phyloP scores from a whole-genome alignment of 345 rosid genomes.

The Pistacia vera region DNA sequence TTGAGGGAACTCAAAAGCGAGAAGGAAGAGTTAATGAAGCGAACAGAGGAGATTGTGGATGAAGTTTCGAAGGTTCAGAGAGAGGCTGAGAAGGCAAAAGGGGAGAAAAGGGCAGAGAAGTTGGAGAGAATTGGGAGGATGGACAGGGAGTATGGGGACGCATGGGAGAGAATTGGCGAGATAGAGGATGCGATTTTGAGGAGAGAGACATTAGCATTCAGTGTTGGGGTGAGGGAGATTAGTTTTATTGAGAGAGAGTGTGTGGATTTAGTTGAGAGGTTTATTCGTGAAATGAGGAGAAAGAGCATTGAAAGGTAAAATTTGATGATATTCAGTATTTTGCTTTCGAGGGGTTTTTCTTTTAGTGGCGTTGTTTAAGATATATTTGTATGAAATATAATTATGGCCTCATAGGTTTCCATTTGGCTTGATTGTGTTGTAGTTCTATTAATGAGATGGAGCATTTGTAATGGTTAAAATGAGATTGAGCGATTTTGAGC shows the following conservation, averaged over 20 bases:
- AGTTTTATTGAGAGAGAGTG: slow-evolving; percentile 80
- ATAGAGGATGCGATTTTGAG: slow-evolving; percentile 56
- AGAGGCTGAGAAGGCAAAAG: slow-evolving; percentile 44
- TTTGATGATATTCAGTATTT: background rate
- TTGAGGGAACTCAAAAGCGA: slow-evolving; percentile 48
- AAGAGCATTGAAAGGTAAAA: slow-evolving; percentile 51
- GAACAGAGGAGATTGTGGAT: slow-evolving; percentile 54
- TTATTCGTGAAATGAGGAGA: slow-evolving; percentile 50
- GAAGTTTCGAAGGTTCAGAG: slow-evolving; percentile 42
- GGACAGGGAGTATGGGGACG: slow-evolving; percentile 61
- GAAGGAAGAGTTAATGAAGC: slow-evolving; percentile 49
- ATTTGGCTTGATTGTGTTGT: background rate
- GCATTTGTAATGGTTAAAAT: background rate
- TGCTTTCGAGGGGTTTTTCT: slow-evolving; percentile 2
- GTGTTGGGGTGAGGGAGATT: slow-evolving; percentile 81
- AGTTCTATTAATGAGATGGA: background rate
- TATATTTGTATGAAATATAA: background rate
- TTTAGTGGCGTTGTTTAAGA: background rate
- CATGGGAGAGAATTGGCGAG: slow-evolving; percentile 74
- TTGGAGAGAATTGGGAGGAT: slow-evolving; percentile 45
- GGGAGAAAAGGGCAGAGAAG: slow-evolving; percentile 33
- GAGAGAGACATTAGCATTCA: slow-evolving; percentile 64
- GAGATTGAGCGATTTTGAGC: slow-evolving; percentile 2
- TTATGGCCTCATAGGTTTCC: background rate
- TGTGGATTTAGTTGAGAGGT: slow-evolving; percentile 66